Percentiles rank a stretch among this genome's conserved stretches.
These are phyloP conservation scores for Yamadazyma siamensis DNA, from an alignment of 1,139 yeast species.

Conservation along the genomic window DNA sequence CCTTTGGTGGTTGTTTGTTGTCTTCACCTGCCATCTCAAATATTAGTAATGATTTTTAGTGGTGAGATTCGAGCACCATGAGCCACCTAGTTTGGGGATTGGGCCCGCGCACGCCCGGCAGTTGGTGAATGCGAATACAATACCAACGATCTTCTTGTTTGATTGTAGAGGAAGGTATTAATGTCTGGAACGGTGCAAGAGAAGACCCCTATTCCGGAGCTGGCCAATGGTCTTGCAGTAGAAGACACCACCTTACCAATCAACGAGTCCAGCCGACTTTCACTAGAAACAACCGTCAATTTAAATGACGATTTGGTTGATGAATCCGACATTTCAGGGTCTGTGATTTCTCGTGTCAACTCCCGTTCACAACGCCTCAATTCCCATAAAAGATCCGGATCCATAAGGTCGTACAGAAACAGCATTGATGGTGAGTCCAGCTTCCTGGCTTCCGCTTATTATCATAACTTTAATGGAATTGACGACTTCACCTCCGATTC, in stretches of 20 bases:
- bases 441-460: conserved; percentile 30
- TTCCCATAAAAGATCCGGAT: conserved; percentile 18
- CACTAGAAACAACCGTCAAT: conserved; percentile 30
- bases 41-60: conserved; percentile 2
- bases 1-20: conserved; percentile 37
- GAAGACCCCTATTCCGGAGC: too few relatives aligned
- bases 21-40: conserved; percentile 12
- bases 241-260: conserved; percentile 11
- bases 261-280: conserved; percentile 17
- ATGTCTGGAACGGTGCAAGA: conserved; percentile 2
- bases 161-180: neutral
- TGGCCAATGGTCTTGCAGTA: too few relatives aligned
- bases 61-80: neutral
- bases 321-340: conserved; percentile 14
- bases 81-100: neutral
- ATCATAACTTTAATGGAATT: conserved; percentile 22
- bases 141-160: neutral
- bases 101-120: neutral
- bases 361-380: conserved; percentile 8
- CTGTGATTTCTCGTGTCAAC: conserved; percentile 10
- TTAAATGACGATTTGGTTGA: conserved; percentile 39
- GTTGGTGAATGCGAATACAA: neutral
- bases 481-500: conserved; percentile 12
- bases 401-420: conserved; percentile 24
- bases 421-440: conserved; percentile 39